Conservation (phyloP, 192 early-diverging fungal species). For the Dissophora globulifera region DNA sequence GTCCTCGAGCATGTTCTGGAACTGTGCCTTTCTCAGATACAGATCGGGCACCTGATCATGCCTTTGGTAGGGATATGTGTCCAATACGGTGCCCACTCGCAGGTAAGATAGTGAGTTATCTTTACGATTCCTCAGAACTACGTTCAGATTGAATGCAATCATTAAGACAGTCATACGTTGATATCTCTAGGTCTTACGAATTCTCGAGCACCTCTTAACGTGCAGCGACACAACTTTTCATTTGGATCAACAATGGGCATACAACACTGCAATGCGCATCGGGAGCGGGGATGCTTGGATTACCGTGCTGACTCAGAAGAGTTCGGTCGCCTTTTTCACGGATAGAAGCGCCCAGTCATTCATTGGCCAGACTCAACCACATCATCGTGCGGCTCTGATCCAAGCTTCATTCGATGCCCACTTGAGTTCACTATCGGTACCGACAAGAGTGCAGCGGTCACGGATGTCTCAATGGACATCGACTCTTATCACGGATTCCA, state of each 20-base stretch:
- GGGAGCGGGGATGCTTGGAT: slow-evolving; percentile 23
- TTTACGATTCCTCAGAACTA: too few species aligned
- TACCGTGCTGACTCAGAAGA: neutral
- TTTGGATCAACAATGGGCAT: slow-evolving; percentile 34
- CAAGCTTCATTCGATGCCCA: slow-evolving; percentile 2
- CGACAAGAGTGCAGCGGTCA: neutral
- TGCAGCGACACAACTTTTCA: slow-evolving; percentile 17
- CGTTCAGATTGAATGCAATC: too few species aligned
- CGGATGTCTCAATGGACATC: slow-evolving; percentile 2
- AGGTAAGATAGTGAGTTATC: too few species aligned
- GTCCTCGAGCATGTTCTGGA: slow-evolving; percentile 29
- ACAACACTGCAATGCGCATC: slow-evolving; percentile 10
- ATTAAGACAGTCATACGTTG: too few species aligned
- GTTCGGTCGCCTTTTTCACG: neutral
- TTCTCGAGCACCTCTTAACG: slow-evolving; percentile 17
- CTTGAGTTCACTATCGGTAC: neutral
- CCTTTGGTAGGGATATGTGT: slow-evolving; percentile 25
- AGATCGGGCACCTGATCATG: slow-evolving; percentile 19
- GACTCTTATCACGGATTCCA: slow-evolving; percentile 25
- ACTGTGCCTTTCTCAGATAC: slow-evolving; percentile 19
- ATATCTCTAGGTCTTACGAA: too few species aligned
- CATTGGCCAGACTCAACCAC: neutral
- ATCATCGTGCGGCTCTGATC: slow-evolving; percentile 25
- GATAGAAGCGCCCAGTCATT: neutral
- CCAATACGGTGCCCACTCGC: slow-evolving; percentile 18